phyloP scores from a whole-genome alignment of 164 flowering plant genomes.

The Litsea cubeba region DNA sequence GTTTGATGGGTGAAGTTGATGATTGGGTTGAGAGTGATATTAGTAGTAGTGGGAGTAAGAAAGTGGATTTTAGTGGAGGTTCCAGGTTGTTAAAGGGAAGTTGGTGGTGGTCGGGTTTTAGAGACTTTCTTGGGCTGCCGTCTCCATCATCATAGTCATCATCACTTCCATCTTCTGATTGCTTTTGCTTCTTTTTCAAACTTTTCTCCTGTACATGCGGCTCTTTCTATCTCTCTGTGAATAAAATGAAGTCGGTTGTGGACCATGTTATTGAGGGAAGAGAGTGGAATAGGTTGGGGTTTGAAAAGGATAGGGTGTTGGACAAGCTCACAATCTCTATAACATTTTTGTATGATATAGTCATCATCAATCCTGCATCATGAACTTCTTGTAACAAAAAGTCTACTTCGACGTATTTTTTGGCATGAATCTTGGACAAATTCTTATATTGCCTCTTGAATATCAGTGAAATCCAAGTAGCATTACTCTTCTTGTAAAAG shows the following conservation, averaged over 20 bases:
- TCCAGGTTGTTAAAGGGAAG: conserved; percentile 17
- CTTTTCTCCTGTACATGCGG: too few species aligned
- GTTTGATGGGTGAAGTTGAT: background rate
- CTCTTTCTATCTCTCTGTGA: background rate
- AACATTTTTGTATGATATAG: too few species aligned
- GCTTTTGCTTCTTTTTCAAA: background rate
- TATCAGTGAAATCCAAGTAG: too few species aligned
- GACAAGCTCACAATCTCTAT: background rate
- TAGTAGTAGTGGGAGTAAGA: conserved; percentile 2
- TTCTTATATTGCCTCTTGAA: too few species aligned
- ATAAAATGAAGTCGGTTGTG: conserved; percentile 9
- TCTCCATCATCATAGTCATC: conserved; percentile 7
- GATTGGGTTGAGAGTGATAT: background rate
- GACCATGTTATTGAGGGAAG: background rate
- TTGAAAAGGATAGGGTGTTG: background rate
- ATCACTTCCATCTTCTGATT: conserved; percentile 10
- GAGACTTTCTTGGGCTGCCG: background rate
- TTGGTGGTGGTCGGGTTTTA: conserved; percentile 3
- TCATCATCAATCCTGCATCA: too few species aligned
- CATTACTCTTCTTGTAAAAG: too few species aligned
- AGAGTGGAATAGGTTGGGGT: background rate
- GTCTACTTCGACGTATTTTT: too few species aligned
- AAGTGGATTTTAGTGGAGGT: conserved; percentile 17
- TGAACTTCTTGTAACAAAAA: too few species aligned
- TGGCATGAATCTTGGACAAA: too few species aligned